These are phyloP conservation scores for Macrocybe gigantea DNA, from an alignment of 768 basidiomycete species.

Conservation along the genomic window DNA sequence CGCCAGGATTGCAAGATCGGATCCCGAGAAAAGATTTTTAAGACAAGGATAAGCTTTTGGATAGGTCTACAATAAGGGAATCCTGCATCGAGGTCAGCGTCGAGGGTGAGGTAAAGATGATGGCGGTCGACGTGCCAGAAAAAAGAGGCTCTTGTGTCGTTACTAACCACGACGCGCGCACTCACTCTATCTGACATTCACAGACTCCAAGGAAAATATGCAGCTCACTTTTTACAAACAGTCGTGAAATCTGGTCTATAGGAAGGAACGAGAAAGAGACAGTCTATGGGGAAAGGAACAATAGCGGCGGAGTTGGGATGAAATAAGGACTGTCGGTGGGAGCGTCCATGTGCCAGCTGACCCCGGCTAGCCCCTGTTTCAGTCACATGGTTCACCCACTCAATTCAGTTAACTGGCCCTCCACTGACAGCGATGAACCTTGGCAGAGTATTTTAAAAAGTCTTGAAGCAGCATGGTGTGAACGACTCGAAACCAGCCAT, in stretches of 20 bases:
- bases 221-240: constrained; percentile 12
- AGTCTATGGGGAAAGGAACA: constrained; percentile 14
- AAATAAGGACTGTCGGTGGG: constrained; percentile 12
- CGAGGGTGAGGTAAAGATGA: no score
- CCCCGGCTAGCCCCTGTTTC: constrained; percentile 18
- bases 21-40: constrained; percentile 9
- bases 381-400: constrained; percentile 15
- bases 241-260: constrained; percentile 3
- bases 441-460: no score
- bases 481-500: no score
- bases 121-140: no score
- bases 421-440: no score
- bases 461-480: no score
- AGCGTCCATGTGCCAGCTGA: constrained; percentile 21
- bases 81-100: neutral
- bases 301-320: constrained; percentile 12
- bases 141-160: no score
- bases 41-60: constrained; percentile 9
- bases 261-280: constrained; percentile 9
- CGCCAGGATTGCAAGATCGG: constrained; percentile 13
- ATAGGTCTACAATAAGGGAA: constrained; percentile 4
- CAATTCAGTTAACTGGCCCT: no score
- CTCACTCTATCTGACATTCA: neutral
- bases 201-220: constrained; percentile 8
- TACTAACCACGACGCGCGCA: no score